These are phyloP conservation scores for Aristolochia californica DNA, from an alignment of 164 flowering plant species.

Conservation along the genomic window DNA sequence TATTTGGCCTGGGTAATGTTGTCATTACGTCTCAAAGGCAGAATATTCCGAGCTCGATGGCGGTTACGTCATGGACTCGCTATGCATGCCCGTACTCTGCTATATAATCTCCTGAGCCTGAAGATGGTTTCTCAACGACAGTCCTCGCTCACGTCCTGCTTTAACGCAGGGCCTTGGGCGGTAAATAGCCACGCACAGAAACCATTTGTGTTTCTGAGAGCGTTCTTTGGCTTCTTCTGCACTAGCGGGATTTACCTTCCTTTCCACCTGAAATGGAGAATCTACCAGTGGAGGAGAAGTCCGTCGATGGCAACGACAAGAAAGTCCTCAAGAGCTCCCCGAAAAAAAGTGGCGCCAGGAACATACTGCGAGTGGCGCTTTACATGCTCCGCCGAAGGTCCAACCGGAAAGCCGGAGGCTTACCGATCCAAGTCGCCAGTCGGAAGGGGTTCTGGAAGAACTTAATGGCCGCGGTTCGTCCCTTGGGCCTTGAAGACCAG, in stretches of 20 bases:
- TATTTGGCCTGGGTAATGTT: too few relatives aligned
- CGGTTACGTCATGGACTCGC: too few relatives aligned
- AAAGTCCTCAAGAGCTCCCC: background rate
- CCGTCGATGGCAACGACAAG: background rate
- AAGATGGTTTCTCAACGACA: background rate
- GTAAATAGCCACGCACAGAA: too few relatives aligned
- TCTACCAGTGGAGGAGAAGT: background rate
- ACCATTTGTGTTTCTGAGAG: too few relatives aligned
- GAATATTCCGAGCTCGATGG: too few relatives aligned
- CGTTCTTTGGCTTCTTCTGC: too few relatives aligned
- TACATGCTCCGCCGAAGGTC: conserved; percentile 1
- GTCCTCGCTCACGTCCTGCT: background rate
- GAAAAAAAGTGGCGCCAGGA: background rate
- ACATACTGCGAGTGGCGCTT: conserved; percentile 1
- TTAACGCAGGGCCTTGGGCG: conserved; percentile 2
- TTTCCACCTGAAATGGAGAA: background rate
- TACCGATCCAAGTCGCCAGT: background rate
- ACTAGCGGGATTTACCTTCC: background rate
- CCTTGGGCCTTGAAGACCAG: background rate
- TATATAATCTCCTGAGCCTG: too few relatives aligned
- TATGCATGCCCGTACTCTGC: too few relatives aligned
- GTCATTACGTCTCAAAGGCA: too few relatives aligned
- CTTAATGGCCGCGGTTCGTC: background rate
- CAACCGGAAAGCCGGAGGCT: background rate
- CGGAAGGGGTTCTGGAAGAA: background rate